A percentile compares a stretch with the other conserved stretches of the same genome.
These are phyloP conservation scores for Drechslera avenae DNA, from an alignment of 2,329 filamentous ascomycete species.

Conservation along the genomic window DNA sequence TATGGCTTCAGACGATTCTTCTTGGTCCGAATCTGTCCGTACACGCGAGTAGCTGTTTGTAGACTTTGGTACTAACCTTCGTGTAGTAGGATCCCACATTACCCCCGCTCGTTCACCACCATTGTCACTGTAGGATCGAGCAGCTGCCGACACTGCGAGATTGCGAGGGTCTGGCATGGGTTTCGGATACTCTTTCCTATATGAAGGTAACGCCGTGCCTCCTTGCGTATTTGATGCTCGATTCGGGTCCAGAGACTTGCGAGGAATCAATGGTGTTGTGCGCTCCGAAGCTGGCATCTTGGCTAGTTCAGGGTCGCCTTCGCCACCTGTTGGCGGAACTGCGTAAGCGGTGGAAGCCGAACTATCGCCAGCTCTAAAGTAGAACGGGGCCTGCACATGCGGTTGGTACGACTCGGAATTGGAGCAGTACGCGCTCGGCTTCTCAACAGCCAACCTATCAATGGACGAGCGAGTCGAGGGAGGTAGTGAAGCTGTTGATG, in stretches of 20 bases:
- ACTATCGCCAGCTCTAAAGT: conserved; percentile 31
- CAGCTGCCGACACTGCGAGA: conserved; percentile 40
- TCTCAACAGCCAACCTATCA: conserved; percentile 33
- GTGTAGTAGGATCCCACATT: conserved; percentile 17
- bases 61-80: conserved; percentile 16
- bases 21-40: conserved; percentile 25
- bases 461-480: conserved; percentile 37
- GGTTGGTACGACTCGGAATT: conserved; percentile 18
- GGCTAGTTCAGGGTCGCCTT: conserved; percentile 18
- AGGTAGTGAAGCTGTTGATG: conserved; percentile 24
- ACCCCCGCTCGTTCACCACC: conserved; percentile 23
- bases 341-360: conserved; percentile 20
- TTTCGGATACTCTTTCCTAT: conserved; percentile 58
- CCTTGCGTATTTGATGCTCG: conserved; percentile 13
- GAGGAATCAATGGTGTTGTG: conserved; percentile 23
- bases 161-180: conserved; percentile 25
- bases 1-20: conserved; percentile 25
- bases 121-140: conserved; percentile 36
- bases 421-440: conserved; percentile 18
- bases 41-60: conserved; percentile 23
- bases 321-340: conserved; percentile 18
- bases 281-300: conserved; percentile 14
- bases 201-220: conserved; percentile 43
- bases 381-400: conserved; percentile 27
- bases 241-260: conserved; percentile 28